A percentile compares a stretch with the other conserved stretches of the same genome.
Evolutionary conservation across 1,139 yeast genomes (phyloP).

Genomic region (Blastobotrys apis): DNA sequence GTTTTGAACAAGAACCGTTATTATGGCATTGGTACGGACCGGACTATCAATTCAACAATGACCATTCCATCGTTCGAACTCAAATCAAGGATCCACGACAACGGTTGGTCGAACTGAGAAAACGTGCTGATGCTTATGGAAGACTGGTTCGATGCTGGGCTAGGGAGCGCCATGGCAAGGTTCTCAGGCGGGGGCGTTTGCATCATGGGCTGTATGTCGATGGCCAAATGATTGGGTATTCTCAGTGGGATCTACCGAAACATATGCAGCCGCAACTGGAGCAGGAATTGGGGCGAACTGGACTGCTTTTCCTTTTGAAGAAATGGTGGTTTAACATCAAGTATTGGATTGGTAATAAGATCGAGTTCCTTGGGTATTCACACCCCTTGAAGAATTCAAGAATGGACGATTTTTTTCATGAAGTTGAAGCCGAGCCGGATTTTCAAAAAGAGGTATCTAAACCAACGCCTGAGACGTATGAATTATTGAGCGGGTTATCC

Average conservation of each 20-base stretch:
- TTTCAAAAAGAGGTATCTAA: slow-evolving; percentile 1
- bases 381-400: slow-evolving; percentile 9
- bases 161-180: neutral
- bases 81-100: slow-evolving; percentile 8
- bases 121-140: slow-evolving; percentile 1
- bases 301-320: slow-evolving; percentile 9
- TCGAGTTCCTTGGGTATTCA: slow-evolving; percentile 1
- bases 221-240: slow-evolving; percentile 8
- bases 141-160: slow-evolving; percentile 9
- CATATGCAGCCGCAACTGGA: slow-evolving; percentile 1
- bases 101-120: slow-evolving; percentile 1
- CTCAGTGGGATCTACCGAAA: slow-evolving; percentile 5
- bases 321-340: slow-evolving; percentile 10
- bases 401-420: neutral
- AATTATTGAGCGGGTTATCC: slow-evolving; percentile 12
- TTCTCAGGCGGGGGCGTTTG: neutral
- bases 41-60: slow-evolving; percentile 12
- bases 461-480: slow-evolving; percentile 1
- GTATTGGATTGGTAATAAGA: slow-evolving; percentile 3
- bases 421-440: neutral
- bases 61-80: slow-evolving; percentile 7
- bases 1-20: slow-evolving; percentile 9
- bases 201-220: slow-evolving; percentile 5
- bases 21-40: slow-evolving; percentile 13
- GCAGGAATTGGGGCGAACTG: slow-evolving; percentile 4